A percentile compares a stretch with the other conserved stretches of the same genome.
Conservation (phyloP, 768 basidiomycete genomes). For the Termitomyces sp. region DNA sequence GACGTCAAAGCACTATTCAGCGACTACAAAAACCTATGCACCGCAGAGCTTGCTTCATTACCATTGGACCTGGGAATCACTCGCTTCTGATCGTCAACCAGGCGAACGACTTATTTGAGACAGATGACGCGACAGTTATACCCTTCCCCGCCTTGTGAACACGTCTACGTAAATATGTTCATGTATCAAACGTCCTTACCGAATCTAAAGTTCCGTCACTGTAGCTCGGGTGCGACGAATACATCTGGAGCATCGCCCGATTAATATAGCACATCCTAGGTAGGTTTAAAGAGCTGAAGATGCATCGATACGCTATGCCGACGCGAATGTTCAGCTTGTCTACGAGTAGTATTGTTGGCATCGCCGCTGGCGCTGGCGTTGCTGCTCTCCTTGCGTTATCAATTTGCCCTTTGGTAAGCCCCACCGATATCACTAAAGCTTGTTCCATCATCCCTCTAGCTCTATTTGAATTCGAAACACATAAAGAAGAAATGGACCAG, state of each 20-base stretch:
- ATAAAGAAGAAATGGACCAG: background rate
- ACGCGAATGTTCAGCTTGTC: background rate
- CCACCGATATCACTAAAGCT: background rate
- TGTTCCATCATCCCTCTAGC: background rate
- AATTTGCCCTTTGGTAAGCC: background rate
- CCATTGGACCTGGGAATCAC: background rate
- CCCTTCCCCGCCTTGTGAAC: background rate
- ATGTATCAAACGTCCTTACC: background rate
- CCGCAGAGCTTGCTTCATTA: background rate
- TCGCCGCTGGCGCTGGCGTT: background rate
- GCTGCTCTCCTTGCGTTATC: background rate
- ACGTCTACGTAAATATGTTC: background rate
- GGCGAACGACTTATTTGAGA: background rate
- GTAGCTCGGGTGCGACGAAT: background rate
- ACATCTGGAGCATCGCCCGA: background rate
- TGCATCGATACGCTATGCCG: background rate
- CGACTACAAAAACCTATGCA: background rate
- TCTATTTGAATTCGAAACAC: background rate
- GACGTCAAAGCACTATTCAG: background rate
- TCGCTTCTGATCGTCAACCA: background rate
- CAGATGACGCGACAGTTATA: background rate
- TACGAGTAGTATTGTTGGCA: background rate
- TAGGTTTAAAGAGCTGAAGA: background rate
- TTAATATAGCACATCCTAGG: background rate
- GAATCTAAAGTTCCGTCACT: background rate